Evolutionary conservation across 225 moss, liverwort and hornwort genomes (phyloP).

Genomic region (Physcomitrium patens): DNA sequence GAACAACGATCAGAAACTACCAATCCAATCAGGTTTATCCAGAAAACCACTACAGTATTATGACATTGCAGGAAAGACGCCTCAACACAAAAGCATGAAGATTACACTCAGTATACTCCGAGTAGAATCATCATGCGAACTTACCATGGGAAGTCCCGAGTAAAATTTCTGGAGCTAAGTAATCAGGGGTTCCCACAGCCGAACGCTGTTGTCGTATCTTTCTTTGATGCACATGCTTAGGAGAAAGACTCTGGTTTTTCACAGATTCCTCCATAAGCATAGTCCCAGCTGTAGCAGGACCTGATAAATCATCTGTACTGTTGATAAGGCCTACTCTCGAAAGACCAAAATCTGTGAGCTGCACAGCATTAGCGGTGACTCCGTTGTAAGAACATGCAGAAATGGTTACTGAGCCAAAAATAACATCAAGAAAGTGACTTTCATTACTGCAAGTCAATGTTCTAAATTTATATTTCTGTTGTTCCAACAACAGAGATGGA

Average conservation of each 20-base stretch:
- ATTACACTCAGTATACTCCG: background rate
- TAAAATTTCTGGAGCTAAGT: constrained; percentile 94
- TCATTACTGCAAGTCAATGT: background rate
- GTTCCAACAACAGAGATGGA: background rate
- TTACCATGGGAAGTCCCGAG: constrained; percentile 96
- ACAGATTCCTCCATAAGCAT: constrained; percentile 71
- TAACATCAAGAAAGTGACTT: background rate
- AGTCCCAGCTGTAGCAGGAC: constrained; percentile 78
- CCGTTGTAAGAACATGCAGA: constrained; percentile 21
- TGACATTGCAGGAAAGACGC: background rate
- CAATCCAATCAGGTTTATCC: background rate
- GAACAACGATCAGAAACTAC: constrained; percentile 16
- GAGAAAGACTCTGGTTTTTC: constrained; percentile 51
- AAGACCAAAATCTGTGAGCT: constrained; percentile 98
- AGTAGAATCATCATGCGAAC: constrained; percentile 15
- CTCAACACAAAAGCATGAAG: background rate
- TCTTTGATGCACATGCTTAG: constrained; percentile 75
- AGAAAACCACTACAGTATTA: background rate
- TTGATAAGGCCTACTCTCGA: constrained; percentile 99
- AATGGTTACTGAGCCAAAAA: background rate
- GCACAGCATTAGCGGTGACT: constrained; percentile 32
- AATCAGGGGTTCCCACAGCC: constrained; percentile 96
- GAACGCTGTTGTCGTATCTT: constrained; percentile 86
- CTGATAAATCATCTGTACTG: constrained; percentile 95
- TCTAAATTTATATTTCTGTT: background rate